Conservation (phyloP, 1,284 basidiomycete species). For the Marasmius sp. region DNA sequence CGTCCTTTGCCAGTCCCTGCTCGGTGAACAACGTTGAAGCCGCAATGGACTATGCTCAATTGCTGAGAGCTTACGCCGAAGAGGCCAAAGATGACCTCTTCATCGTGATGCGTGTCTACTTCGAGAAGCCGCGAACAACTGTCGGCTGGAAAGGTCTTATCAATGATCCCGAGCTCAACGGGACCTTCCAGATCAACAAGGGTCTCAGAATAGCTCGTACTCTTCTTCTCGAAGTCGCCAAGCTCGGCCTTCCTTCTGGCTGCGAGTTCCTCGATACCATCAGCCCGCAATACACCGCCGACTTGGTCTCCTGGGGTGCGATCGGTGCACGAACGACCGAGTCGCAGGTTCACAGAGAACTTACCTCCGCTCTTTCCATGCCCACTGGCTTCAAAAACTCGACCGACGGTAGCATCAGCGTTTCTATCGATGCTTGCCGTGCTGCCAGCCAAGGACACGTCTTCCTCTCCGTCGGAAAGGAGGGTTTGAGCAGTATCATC, state of each 20-base stretch:
- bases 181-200: constrained; percentile 92
- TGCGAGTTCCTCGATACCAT: constrained; percentile 89
- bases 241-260: constrained; percentile 82
- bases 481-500: constrained; percentile 88
- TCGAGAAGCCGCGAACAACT: constrained; percentile 95
- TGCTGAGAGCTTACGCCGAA: constrained; percentile 82
- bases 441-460: constrained; percentile 86
- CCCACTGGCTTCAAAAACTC: constrained; percentile 84
- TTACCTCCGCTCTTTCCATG: constrained; percentile 86
- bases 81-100: constrained; percentile 81
- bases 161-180: constrained; percentile 90
- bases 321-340: constrained; percentile 97
- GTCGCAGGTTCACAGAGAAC: constrained; percentile 92
- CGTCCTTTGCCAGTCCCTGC: constrained; percentile 68
- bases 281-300: constrained; percentile 92
- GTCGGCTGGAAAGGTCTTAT: constrained; percentile 99
- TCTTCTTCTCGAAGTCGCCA: constrained; percentile 85
- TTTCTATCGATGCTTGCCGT: constrained; percentile 90
- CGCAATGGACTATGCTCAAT: constrained; percentile 81
- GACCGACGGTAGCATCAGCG: constrained; percentile 75
- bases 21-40: constrained; percentile 89
- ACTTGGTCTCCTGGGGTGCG: constrained; percentile 96
- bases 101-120: constrained; percentile 97
- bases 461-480: constrained; percentile 92
- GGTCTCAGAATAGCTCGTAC: constrained; percentile 90